Percentiles rank a stretch among this genome's conserved stretches.
These are phyloP conservation scores for Lachnellula suecica DNA, from an alignment of 2,329 filamentous ascomycete species.

Conservation along the genomic window DNA sequence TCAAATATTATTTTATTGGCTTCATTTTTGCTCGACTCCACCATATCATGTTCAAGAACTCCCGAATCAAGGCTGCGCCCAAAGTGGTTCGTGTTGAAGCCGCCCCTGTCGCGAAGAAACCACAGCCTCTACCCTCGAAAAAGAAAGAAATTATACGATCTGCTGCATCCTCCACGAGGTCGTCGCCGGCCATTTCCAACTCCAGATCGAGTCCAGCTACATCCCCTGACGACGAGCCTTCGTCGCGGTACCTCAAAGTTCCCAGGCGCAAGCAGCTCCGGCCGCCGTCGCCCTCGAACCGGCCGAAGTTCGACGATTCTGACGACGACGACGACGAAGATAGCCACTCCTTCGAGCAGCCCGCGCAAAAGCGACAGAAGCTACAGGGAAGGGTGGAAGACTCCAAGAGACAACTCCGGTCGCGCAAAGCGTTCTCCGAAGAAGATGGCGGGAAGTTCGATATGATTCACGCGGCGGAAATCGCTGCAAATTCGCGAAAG, in stretches of 20 bases:
- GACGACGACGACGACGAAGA: conserved; percentile 12
- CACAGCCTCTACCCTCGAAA: conserved; percentile 16
- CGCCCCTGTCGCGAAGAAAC: conserved; percentile 4
- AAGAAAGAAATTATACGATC: background rate
- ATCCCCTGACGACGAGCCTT: conserved; percentile 5
- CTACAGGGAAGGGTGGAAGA: conserved; percentile 16
- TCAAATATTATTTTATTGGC: background rate
- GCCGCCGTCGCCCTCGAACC: conserved; percentile 18
- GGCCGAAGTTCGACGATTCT: conserved; percentile 14
- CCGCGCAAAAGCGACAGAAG: conserved; percentile 22
- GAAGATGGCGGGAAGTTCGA: conserved; percentile 21
- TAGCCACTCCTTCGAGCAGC: background rate
- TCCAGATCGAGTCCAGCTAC: conserved; percentile 13
- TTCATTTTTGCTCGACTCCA: too few species aligned
- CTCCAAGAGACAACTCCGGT: conserved; percentile 26
- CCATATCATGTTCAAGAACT: conserved; percentile 12
- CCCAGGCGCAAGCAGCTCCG: conserved; percentile 19
- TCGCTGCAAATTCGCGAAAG: conserved; percentile 50
- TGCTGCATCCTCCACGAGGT: conserved; percentile 1
- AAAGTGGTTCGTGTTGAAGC: conserved; percentile 13
- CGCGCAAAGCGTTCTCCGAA: conserved; percentile 25
- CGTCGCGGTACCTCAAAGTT: conserved; percentile 8
- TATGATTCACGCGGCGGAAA: conserved; percentile 58
- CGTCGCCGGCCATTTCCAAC: conserved; percentile 4
- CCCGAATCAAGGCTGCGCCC: conserved; percentile 12